phyloP scores from a whole-genome alignment of 192 early-diverging fungal species.

The Martensiomyces pterosporus region DNA sequence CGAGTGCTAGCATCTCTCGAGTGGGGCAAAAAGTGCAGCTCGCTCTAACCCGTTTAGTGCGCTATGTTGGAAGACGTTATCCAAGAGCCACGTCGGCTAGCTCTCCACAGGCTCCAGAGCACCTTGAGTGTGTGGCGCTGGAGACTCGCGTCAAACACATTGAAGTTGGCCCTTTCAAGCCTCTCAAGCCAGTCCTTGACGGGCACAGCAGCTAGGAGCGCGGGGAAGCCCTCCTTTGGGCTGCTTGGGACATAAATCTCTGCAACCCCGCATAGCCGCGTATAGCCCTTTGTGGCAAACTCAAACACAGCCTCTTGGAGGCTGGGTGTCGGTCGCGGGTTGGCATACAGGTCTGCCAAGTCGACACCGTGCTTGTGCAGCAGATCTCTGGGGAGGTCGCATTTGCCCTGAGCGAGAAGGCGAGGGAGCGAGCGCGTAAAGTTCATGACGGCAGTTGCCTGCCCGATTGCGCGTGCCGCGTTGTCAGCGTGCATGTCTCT shows the following conservation, averaged over 20 bases:
- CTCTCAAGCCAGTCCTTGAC: slow-evolving; percentile 67
- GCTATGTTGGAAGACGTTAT: slow-evolving; percentile 13
- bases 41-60: too few relatives aligned
- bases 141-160: slow-evolving; percentile 71
- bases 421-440: slow-evolving; percentile 67
- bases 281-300: slow-evolving; percentile 70
- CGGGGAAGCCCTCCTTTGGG: slow-evolving; percentile 65
- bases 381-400: slow-evolving; percentile 73
- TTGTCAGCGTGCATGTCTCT: slow-evolving; percentile 81
- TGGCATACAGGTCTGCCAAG: slow-evolving; percentile 67
- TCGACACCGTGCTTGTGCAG: slow-evolving; percentile 75
- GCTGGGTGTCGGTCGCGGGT: slow-evolving; percentile 49
- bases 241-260: slow-evolving; percentile 56
- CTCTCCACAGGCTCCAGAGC: slow-evolving; percentile 39
- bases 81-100: slow-evolving; percentile 39
- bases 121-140: slow-evolving; percentile 48
- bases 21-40: too few relatives aligned
- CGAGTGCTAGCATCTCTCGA: too few relatives aligned
- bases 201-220: slow-evolving; percentile 67
- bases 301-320: slow-evolving; percentile 82
- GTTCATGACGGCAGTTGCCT: slow-evolving; percentile 79
- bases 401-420: slow-evolving; percentile 62
- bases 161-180: slow-evolving; percentile 76
- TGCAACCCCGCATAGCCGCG: slow-evolving; percentile 72
- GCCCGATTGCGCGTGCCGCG: slow-evolving; percentile 84